Evolutionary conservation across 2,329 filamentous ascomycete species (phyloP).

Genomic region (Sporothrix euskadiensis): DNA sequence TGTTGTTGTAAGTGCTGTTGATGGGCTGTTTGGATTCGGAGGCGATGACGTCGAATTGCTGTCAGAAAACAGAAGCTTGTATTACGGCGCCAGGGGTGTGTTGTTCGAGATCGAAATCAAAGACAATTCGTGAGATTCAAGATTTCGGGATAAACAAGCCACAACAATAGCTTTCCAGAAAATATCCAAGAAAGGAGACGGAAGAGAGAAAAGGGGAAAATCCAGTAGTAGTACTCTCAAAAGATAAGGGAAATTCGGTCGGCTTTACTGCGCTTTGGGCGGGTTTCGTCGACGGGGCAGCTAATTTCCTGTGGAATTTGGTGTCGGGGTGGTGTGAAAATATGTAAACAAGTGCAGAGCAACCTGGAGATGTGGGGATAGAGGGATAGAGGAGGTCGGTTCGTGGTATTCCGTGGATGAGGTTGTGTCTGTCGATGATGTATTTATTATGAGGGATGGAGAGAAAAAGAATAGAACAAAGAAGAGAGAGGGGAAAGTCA

Average conservation of each 20-base stretch:
- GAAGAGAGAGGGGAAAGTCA: neutral
- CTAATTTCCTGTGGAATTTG: constrained; percentile 11
- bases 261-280: neutral
- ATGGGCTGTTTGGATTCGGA: constrained; percentile 17
- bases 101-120: neutral
- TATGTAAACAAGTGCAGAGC: constrained; percentile 7
- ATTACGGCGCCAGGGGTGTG: neutral
- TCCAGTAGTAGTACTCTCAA: neutral
- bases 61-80: neutral
- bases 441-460: neutral
- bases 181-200: neutral
- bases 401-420: neutral
- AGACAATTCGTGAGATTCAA: neutral
- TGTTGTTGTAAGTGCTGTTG: neutral
- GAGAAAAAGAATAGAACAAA: neutral
- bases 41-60: constrained; percentile 15
- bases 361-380: neutral
- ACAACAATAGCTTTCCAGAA: neutral
- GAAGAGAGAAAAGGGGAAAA: neutral
- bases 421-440: neutral
- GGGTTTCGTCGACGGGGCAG: neutral
- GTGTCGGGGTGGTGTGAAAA: neutral
- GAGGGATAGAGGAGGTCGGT: neutral
- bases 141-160: neutral
- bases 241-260: constrained; percentile 10